These are phyloP conservation scores for Monosporascus sp. DNA, from an alignment of 2,329 filamentous ascomycete species.

Conservation along the genomic window DNA sequence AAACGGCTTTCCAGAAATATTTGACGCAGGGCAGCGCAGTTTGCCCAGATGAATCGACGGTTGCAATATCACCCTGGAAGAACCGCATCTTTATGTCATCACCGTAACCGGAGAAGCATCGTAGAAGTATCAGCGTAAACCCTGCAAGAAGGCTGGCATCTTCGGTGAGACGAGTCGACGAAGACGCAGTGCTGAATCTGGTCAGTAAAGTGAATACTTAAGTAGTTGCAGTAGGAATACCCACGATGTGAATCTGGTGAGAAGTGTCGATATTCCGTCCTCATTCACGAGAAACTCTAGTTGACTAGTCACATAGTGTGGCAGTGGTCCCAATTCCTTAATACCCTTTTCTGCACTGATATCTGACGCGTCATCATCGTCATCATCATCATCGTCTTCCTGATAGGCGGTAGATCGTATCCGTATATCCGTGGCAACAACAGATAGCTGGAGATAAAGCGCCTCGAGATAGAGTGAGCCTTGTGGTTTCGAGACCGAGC, in stretches of 20 bases:
- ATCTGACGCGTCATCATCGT: conserved; percentile 36
- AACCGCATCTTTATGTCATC: conserved; percentile 95
- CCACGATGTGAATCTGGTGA: conserved; percentile 40
- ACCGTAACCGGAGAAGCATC: conserved; percentile 74
- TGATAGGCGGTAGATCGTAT: conserved; percentile 28
- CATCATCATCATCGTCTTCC: conserved; percentile 27
- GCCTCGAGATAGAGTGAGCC: conserved; percentile 40
- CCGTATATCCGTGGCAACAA: conserved; percentile 47
- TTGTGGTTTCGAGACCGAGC: conserved; percentile 22
- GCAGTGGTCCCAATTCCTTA: conserved; percentile 30
- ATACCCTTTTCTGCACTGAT: conserved; percentile 29
- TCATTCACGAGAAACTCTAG: conserved; percentile 70
- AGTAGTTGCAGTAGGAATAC: conserved; percentile 17
- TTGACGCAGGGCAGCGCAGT: conserved; percentile 61
- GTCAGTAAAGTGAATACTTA: conserved; percentile 20
- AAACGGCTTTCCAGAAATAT: conserved; percentile 73
- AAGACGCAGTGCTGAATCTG: conserved; percentile 23
- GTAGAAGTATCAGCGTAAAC: conserved; percentile 79
- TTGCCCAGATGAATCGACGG: conserved; percentile 28
- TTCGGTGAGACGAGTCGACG: conserved; percentile 36
- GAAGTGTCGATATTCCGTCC: conserved; percentile 63
- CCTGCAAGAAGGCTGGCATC: conserved; percentile 74
- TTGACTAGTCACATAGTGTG: conserved; percentile 59
- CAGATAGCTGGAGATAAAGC: conserved; percentile 50
- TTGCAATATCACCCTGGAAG: conserved; percentile 66